Conservation (phyloP, 176 grass and related monocot genomes). For the Thinopyrum elongatum region DNA sequence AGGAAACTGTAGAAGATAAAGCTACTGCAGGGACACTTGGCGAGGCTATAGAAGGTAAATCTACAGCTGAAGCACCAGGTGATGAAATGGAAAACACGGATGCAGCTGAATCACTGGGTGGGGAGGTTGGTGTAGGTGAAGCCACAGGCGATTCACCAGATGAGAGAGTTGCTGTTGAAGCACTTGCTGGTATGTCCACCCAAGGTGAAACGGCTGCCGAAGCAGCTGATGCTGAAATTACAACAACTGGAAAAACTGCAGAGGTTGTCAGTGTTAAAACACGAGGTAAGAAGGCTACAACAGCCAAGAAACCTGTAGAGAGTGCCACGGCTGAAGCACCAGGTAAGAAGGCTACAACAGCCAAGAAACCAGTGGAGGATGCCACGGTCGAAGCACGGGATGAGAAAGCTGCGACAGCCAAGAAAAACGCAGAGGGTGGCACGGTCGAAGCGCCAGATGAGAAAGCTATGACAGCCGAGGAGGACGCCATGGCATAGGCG, state of each 20-base stretch:
- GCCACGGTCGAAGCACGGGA: background rate
- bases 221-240: background rate
- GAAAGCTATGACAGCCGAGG: background rate
- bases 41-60: slow-evolving; percentile 7
- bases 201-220: background rate
- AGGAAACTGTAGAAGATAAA: slow-evolving; percentile 19
- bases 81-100: slow-evolving; percentile 12
- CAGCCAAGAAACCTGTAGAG: background rate
- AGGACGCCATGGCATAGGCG: background rate
- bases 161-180: slow-evolving; percentile 9
- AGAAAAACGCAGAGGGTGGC: background rate
- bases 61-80: background rate
- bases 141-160: background rate
- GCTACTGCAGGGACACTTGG: background rate
- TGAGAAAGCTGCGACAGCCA: background rate
- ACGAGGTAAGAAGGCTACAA: background rate
- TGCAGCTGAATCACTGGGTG: slow-evolving; percentile 10
- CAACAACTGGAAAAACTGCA: background rate
- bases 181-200: background rate
- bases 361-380: background rate
- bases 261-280: background rate
- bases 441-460: background rate
- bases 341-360: background rate
- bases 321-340: background rate
- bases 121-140: background rate